Evolutionary conservation across 1,139 yeast genomes (phyloP).

Genomic region (Sugiyamaella grinbergsii): DNA sequence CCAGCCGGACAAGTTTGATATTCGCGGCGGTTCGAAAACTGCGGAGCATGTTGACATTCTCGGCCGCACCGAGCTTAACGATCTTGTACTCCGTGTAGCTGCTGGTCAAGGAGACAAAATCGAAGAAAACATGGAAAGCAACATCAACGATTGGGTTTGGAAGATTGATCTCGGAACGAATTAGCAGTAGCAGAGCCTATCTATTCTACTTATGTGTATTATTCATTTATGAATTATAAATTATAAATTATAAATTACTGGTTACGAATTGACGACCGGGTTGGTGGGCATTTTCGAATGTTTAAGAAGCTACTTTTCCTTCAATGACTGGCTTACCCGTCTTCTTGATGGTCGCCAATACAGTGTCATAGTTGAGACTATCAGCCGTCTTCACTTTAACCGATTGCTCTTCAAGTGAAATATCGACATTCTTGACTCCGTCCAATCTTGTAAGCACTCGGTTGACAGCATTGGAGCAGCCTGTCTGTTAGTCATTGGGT

Average conservation of each 20-base stretch:
- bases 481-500: too few species aligned
- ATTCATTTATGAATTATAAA: background rate
- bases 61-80: constrained; percentile 91
- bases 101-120: constrained; percentile 75
- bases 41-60: constrained; percentile 97
- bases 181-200: too few species aligned
- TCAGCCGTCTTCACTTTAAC: constrained; percentile 72
- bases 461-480: constrained; percentile 87
- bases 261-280: too few species aligned
- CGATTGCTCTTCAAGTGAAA: constrained; percentile 76
- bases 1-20: constrained; percentile 90
- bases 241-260: too few species aligned
- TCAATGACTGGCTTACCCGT: constrained; percentile 83
- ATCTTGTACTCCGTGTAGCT: constrained; percentile 76
- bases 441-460: constrained; percentile 71
- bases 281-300: too few species aligned
- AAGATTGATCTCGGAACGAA: constrained; percentile 47
- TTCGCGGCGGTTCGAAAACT: constrained; percentile 95
- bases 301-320: constrained; percentile 51
- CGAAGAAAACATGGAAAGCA: constrained; percentile 59
- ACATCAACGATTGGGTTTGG: constrained; percentile 60
- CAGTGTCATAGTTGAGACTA: constrained; percentile 67
- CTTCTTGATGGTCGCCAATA: constrained; percentile 75
- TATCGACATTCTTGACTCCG: constrained; percentile 71
- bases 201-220: background rate